phyloP scores from a whole-genome alignment of 208 protist species.

The Angomonas ambiguus region DNA sequence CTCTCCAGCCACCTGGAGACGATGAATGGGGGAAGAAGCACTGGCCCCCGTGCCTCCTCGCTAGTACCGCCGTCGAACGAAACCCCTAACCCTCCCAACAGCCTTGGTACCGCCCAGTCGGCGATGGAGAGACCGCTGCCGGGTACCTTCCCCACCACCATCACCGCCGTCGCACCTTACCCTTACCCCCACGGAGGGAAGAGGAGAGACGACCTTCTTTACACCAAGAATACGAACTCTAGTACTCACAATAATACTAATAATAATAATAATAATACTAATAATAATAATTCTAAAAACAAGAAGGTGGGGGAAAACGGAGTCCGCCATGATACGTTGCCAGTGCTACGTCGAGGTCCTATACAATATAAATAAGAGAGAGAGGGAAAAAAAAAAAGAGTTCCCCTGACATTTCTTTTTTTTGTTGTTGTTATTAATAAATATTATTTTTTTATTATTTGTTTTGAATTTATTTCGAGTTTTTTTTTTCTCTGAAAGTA shows the following conservation, averaged over 20 bases:
- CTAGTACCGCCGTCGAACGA: too few species aligned
- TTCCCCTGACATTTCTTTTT: neutral
- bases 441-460: neutral
- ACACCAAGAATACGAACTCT: too few species aligned
- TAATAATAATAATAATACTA: too few species aligned
- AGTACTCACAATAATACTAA: too few species aligned
- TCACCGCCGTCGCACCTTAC: neutral
- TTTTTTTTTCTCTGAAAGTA: neutral
- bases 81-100: too few species aligned
- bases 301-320: neutral
- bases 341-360: neutral
- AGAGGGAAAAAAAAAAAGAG: neutral
- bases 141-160: neutral
- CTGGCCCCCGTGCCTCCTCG: too few species aligned
- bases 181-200: neutral
- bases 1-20: too few species aligned
- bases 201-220: neutral
- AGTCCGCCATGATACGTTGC: neutral
- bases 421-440: neutral
- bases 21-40: too few species aligned
- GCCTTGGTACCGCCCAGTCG: too few species aligned
- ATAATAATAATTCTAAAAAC: too few species aligned
- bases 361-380: neutral
- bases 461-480: neutral
- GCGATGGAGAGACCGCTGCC: neutral